These are phyloP conservation scores for Pleurotus tuoliensis DNA, from an alignment of 768 basidiomycete genomes.

Conservation along the genomic window DNA sequence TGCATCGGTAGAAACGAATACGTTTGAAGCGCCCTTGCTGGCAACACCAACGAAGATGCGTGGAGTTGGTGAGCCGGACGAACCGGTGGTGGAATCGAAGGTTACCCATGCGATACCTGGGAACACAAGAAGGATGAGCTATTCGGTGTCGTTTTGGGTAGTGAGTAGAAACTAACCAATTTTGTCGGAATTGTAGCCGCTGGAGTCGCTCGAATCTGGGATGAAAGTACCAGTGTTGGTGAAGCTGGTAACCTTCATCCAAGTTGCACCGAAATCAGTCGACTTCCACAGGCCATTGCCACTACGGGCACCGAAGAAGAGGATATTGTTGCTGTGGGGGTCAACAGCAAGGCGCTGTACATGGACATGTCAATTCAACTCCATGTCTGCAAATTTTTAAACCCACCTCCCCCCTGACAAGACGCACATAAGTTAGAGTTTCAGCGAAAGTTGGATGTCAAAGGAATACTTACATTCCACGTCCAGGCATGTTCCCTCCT, in stretches of 20 bases:
- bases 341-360: conserved; percentile 56
- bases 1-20: conserved; percentile 54
- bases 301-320: conserved; percentile 62
- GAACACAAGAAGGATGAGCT: background rate
- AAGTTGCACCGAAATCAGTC: conserved; percentile 52
- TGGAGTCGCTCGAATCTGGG: conserved; percentile 47
- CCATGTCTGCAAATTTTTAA: background rate
- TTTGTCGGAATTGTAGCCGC: conserved; percentile 38
- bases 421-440: conserved; percentile 4
- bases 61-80: conserved; percentile 47
- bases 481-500: conserved; percentile 67
- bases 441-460: background rate
- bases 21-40: conserved; percentile 46
- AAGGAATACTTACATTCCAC: conserved; percentile 45
- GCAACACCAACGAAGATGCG: conserved; percentile 70
- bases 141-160: background rate
- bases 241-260: conserved; percentile 58
- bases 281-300: conserved; percentile 69
- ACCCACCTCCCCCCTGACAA: conserved; percentile 44
- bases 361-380: background rate
- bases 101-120: conserved; percentile 58
- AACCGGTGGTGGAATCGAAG: conserved; percentile 56
- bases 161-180: conserved; percentile 22
- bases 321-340: conserved; percentile 55
- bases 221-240: conserved; percentile 55